phyloP scores from a whole-genome alignment of 78 protist genomes.

The Isochrysis galbana region DNA sequence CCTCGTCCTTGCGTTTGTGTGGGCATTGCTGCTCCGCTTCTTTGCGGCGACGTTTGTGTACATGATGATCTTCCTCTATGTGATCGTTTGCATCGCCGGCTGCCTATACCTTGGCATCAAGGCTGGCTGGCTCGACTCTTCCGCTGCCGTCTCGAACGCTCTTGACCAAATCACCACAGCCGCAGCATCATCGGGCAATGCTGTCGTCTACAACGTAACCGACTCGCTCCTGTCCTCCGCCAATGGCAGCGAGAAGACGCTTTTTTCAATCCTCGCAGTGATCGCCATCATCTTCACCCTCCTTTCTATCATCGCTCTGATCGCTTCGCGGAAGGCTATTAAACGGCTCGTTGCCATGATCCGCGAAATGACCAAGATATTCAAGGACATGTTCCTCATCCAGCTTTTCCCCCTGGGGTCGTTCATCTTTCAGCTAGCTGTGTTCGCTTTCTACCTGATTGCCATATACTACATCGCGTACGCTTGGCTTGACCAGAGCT shows the following conservation, averaged over 20 bases:
- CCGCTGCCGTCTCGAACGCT: not conserved
- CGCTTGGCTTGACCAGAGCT: not conserved
- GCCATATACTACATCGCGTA: not conserved
- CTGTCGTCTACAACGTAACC: not conserved
- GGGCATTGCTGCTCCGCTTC: not conserved
- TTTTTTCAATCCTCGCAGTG: not conserved
- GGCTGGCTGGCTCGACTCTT: not conserved
- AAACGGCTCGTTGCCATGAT: not conserved
- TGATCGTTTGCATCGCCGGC: not conserved
- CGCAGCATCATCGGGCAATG: not conserved
- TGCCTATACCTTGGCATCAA: not conserved
- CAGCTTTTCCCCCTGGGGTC: not conserved
- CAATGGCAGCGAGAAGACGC: not conserved
- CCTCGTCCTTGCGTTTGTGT: not conserved
- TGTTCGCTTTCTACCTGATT: not conserved
- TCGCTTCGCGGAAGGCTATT: not conserved
- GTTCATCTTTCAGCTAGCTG: not conserved
- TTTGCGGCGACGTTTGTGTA: not conserved
- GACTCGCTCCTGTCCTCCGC: not conserved
- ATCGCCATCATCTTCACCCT: not conserved
- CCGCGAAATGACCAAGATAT: not conserved
- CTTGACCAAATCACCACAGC: not conserved
- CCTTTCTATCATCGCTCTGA: not conserved
- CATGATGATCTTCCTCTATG: not conserved
- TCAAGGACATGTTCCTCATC: slow-evolving; percentile 3